Evolutionary conservation across 2,329 filamentous ascomycete species (phyloP), one percentile per base, ranked within the genome.

Genomic region (Pseudogymnoascus sp.): DNA sequence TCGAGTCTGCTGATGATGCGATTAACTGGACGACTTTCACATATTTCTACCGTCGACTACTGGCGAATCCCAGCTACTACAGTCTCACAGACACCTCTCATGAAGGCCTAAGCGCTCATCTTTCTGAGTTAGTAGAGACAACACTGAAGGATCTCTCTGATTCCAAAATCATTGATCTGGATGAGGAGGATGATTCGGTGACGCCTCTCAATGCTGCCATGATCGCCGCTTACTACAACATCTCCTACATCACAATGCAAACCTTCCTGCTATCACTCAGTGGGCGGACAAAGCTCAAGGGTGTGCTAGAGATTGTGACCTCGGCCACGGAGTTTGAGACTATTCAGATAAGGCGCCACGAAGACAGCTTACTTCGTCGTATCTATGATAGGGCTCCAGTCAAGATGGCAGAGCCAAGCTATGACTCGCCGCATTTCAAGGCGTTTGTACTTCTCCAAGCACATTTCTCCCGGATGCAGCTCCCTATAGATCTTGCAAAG

Each of bases 221-320:
- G 90, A 98, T 99, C 73, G 92, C 91, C 8, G 92, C 95, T 1
- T 98, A 99, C 81, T 99, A 99, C 83, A 98, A 97, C 77, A 96
- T 99, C 73, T 97, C 93, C 5, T 98, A 97, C 79, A 90, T 96
- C 75, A 99, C 95, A 2, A 99, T 99, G 93, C 93, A 99, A 78
- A 99, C 95, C 0, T 93, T 99, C 82, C 81, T 99, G 62, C 82
- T 99, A 64, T 99, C 95, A 13, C 83, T 99, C 57, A 93, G 86
- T 63, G 87, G 87, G 45, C 89, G 89, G 70, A 98, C 93, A 3
- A 98, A 96, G 80, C 85, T 99, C 68, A 99, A 99, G 83, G 92
- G 92, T 57, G 93, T 99, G 48, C 82, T 99, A 63, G 95, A 99
- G 77, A 98, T 99, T 71, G 88, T 98, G 66, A 97, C 95, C 1